Evolutionary conservation across 495 filamentous ascomycete species (phyloP).

Genomic region (Talaromyces thailandensis): DNA sequence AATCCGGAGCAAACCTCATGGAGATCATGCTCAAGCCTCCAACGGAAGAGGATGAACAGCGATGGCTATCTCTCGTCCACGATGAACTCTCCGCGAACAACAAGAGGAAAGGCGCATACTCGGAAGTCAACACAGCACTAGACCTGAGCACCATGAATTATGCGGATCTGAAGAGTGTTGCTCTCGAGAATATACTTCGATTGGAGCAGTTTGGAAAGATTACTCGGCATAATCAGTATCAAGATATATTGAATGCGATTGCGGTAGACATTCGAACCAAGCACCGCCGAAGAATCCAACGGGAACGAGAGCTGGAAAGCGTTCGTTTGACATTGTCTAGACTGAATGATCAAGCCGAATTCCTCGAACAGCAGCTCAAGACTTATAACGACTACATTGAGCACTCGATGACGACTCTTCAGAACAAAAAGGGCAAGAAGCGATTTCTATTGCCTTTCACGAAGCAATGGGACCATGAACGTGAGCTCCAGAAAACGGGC

Average conservation of each 20-base stretch:
- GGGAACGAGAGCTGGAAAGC: conserved; percentile 82
- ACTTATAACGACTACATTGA: conserved; percentile 99
- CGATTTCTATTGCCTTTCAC: conserved; percentile 94
- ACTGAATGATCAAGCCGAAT: conserved; percentile 83
- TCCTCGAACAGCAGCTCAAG: conserved; percentile 89
- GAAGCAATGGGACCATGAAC: conserved; percentile 96
- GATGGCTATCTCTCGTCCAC: conserved; percentile 74
- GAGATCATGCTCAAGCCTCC: conserved; percentile 93
- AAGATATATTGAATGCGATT: conserved; percentile 94
- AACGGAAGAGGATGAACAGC: conserved; percentile 73
- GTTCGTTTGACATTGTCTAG: conserved; percentile 75
- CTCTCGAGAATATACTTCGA: conserved; percentile 86
- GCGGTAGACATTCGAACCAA: conserved; percentile 96
- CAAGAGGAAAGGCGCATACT: conserved; percentile 73
- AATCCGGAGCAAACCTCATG: conserved; percentile 83
- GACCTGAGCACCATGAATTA: conserved; percentile 89
- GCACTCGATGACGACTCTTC: conserved; percentile 96
- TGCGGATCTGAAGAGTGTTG: conserved; percentile 82
- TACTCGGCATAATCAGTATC: conserved; percentile 85
- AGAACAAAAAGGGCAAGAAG: conserved; percentile 95
- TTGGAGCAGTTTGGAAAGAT: conserved; percentile 81
- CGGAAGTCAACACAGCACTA: conserved; percentile 75
- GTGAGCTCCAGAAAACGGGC: conserved; percentile 82
- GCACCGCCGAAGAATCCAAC: conserved; percentile 81
- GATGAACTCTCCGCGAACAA: conserved; percentile 69